These are phyloP conservation scores for Calendula officinalis DNA, from an alignment of 129 eudicot genomes.

Conservation along the genomic window DNA sequence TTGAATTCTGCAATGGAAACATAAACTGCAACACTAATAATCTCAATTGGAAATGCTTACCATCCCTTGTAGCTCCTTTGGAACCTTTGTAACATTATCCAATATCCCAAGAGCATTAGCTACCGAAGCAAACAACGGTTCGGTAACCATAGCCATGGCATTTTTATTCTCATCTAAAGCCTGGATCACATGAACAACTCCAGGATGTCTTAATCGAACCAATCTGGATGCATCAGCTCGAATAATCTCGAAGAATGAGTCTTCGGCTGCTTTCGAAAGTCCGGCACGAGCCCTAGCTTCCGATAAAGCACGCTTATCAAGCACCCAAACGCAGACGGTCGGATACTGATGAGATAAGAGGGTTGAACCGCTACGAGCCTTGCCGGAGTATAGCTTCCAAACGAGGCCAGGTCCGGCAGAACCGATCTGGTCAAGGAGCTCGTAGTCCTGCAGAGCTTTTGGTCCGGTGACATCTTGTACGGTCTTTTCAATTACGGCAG, in stretches of 20 bases:
- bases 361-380: conserved; percentile 59
- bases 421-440: conserved; percentile 88
- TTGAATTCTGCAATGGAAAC: background rate
- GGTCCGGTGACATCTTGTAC: conserved; percentile 97
- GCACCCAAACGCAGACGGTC: conserved; percentile 82
- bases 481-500: conserved; percentile 88
- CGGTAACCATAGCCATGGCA: conserved; percentile 99
- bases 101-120: conserved; percentile 82
- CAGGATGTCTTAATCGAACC: conserved; percentile 94
- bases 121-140: conserved; percentile 83
- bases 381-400: conserved; percentile 84
- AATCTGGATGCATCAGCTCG: conserved; percentile 77
- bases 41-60: conserved; percentile 33
- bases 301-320: conserved; percentile 62
- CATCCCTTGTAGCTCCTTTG: conserved; percentile 94
- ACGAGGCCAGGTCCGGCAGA: conserved; percentile 90
- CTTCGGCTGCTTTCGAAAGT: conserved; percentile 76
- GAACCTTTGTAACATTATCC: conserved; percentile 65
- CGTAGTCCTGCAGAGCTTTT: conserved; percentile 80
- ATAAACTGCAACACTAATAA: background rate
- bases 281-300: conserved; percentile 72
- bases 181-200: conserved; percentile 93
- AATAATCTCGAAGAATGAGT: conserved; percentile 65
- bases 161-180: conserved; percentile 89
- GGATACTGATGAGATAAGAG: conserved; percentile 54